These are phyloP conservation scores for Cicer judaicum DNA, from an alignment of 306 rosid species.

Conservation along the genomic window DNA sequence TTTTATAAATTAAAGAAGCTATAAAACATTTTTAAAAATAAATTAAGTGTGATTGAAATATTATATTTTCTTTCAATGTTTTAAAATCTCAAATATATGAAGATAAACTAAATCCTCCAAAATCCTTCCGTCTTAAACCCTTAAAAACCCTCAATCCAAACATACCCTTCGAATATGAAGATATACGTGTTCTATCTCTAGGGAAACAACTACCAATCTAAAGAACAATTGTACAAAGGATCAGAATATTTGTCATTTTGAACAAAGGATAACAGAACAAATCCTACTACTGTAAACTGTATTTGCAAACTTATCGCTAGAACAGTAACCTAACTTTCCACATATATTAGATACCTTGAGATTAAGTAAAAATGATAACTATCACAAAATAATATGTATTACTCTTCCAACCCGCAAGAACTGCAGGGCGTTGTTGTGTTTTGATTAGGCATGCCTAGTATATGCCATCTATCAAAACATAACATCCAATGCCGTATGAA, in stretches of 20 bases:
- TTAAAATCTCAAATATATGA: too few relatives aligned
- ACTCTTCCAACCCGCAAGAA: constrained; percentile 17
- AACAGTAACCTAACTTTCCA: constrained; percentile 2
- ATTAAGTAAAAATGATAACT: background rate
- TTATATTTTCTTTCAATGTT: too few relatives aligned
- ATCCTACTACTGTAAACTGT: constrained; percentile 7
- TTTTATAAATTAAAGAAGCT: too few relatives aligned
- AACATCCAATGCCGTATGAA: background rate
- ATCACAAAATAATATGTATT: constrained; percentile 5
- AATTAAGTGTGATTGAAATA: too few relatives aligned
- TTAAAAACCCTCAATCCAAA: too few relatives aligned
- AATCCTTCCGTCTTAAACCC: too few relatives aligned
- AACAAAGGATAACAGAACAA: constrained; percentile 28
- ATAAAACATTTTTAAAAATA: too few relatives aligned
- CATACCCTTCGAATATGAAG: background rate
- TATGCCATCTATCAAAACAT: constrained; percentile 27
- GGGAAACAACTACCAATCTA: background rate
- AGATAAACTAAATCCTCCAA: too few relatives aligned
- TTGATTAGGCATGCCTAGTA: constrained; percentile 24
- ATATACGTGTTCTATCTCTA: background rate
- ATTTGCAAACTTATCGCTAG: background rate
- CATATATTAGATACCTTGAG: constrained; percentile 2
- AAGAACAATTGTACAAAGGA: background rate
- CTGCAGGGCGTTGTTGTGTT: background rate
- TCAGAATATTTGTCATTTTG: background rate